phyloP scores from a whole-genome alignment of 768 basidiomycete species.

The Bullera alba region DNA sequence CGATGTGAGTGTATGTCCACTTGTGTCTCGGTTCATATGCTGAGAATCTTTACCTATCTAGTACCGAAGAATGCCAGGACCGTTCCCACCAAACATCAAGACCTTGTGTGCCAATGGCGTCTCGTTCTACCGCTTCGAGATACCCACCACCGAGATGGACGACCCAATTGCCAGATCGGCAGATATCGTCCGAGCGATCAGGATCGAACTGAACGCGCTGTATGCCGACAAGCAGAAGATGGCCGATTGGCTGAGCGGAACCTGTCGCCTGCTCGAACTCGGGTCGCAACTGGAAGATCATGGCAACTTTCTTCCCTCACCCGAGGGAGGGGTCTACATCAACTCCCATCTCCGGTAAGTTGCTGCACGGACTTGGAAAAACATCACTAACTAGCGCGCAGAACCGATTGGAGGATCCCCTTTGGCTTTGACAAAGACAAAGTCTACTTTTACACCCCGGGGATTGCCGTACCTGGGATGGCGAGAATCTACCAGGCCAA shows the following conservation, averaged over 20 bases:
- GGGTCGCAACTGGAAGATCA: neutral
- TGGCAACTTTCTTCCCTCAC: neutral
- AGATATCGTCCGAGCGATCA: neutral
- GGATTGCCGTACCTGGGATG: no score
- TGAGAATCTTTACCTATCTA: neutral
- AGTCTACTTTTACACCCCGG: no score
- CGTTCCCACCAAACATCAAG: conserved; percentile 1
- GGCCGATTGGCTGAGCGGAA: neutral
- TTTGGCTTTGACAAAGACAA: no score
- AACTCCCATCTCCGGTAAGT: conserved; percentile 2
- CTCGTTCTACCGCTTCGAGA: no score
- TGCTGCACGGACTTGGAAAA: no score
- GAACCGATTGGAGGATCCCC: no score
- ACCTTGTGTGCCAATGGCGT: conserved; percentile 1
- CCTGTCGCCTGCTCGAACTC: neutral
- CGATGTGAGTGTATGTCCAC: no score
- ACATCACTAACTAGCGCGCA: no score
- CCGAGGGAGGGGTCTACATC: neutral
- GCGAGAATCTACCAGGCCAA: no score
- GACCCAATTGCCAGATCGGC: no score
- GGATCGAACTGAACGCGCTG: neutral
- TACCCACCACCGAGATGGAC: neutral
- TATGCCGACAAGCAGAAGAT: neutral
- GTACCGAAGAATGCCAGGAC: neutral
- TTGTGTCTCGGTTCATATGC: neutral